Base-by-base conservation (phyloP, 1,284 basidiomycete genomes). In the Rhodofomes roseus region DNA sequence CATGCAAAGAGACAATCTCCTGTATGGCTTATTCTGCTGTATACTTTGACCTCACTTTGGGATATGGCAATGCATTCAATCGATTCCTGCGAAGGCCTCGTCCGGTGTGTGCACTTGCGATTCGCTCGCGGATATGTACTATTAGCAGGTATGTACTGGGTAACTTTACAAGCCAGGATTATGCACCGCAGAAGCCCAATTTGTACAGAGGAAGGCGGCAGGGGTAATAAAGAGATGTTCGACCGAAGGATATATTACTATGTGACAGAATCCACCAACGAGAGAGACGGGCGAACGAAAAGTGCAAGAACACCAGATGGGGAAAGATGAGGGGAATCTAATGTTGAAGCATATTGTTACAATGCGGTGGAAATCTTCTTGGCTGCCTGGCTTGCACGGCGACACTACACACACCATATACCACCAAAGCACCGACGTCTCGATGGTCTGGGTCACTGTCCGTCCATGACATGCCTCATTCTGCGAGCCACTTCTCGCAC, bases 401-500 rank as follows among this genome's bases (percentile, higher is more conserved):
- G 11, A 34, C 11, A 34, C 11, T 34, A 52, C 46, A n/a, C 22
- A 48, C 46, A 23, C 46, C 46, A 18, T 48, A 48, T 48, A 48
- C 25, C 25, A 48, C 46, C n/a, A 22, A 27, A 22, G 12, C 25
- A 11, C 20, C 22, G 11, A 25, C 46, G 4, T 46, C n/a, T 23
- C 37, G 52, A 16, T 22, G 43, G 43, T n/a, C n/a, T n/a, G n/a
- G n/a, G n/a, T 11, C 43, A 14, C 22, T 9, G n/a, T 18, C 12
- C 50, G 7, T 36, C 40, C 34, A 36, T 23, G 41, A 7, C 31
- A 31, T 16, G n/a, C 25, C 39, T 59, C 66, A 92, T 70, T 93
- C 91, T 41, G 85, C 89, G 44, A 93, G 80, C 89, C 90, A 92
- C 75, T 92, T 92, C 75, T 92, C 91, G 74, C 90, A 91, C 71